Evolutionary conservation across 2,329 filamentous ascomycete genomes (phyloP).

Genomic region (Xylaria multiplex): DNA sequence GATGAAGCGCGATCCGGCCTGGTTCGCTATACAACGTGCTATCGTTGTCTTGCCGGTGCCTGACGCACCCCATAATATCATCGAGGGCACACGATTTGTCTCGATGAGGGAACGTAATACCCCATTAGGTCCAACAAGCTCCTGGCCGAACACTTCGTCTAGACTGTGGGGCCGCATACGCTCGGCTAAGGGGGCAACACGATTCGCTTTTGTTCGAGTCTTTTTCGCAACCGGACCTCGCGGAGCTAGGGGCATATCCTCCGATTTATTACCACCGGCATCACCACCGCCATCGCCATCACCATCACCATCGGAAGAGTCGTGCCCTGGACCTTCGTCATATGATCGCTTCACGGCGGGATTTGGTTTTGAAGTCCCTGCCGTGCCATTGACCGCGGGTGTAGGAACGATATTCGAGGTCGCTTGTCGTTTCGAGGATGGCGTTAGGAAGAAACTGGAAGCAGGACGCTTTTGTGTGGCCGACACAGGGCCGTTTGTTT

Average conservation of each 20-base stretch:
- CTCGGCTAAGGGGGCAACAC: slow-evolving; percentile 86
- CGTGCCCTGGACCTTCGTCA: slow-evolving; percentile 60
- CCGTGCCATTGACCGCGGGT: slow-evolving; percentile 50
- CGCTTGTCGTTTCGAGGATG: slow-evolving; percentile 65
- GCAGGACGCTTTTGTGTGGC: slow-evolving; percentile 65
- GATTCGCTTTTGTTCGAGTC: slow-evolving; percentile 74
- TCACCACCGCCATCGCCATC: slow-evolving; percentile 38
- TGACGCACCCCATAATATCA: slow-evolving; percentile 90
- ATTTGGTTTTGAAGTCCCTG: slow-evolving; percentile 45
- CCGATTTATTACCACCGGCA: slow-evolving; percentile 40
- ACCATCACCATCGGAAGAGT: slow-evolving; percentile 42
- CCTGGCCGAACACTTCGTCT: slow-evolving; percentile 90
- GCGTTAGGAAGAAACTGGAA: slow-evolving; percentile 70
- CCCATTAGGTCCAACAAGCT: slow-evolving; percentile 86
- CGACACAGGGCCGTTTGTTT: slow-evolving; percentile 49
- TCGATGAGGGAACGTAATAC: slow-evolving; percentile 88
- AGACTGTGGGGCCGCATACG: slow-evolving; percentile 88
- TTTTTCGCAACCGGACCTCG: slow-evolving; percentile 67
- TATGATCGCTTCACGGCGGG: slow-evolving; percentile 62
- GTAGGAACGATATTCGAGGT: slow-evolving; percentile 48
- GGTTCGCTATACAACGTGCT: slow-evolving; percentile 85
- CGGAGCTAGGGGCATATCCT: slow-evolving; percentile 40
- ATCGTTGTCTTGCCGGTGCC: slow-evolving; percentile 93
- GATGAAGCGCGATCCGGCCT: slow-evolving; percentile 85
- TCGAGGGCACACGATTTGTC: slow-evolving; percentile 84